Evolutionary conservation across 176 grass and related monocot species (phyloP), one percentile per base, ranked within the genome.

Genomic region (Hordeum marinum): DNA sequence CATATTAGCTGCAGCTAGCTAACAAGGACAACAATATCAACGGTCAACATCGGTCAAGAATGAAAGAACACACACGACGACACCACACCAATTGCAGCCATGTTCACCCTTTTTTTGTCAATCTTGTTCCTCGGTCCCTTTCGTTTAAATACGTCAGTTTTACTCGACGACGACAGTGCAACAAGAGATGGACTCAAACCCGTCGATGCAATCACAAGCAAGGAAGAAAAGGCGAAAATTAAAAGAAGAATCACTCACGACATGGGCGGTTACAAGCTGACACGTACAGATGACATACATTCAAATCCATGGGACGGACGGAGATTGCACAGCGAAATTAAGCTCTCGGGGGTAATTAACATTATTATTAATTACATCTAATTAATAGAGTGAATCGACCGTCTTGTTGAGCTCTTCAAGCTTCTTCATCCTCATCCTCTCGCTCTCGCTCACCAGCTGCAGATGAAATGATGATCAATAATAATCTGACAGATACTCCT

Each of bases 341-440:
- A 39, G 73, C 43, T 68, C 69, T 37, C 29, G 37, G 21, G 10
- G 40, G 52, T 18, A 42, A 60, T 67, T 75, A 86, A 80, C 76
- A 67, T 57, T 40, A 20, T 43, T 41, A 63, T 46, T 14, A n/a
- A 14, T 46, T 73, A n/a, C 14, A 13, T 12, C 85, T 87, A 98
- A 84, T 92, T 86, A 99, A 85, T 93, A 87, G 76, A 99, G 90
- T 4, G 96, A 86, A 43, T 99, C 94, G 4, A 99, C 85, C 4
- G 94, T 94, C 89, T 94, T 99, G 84, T 89, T 92, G 71, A 99
- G 84, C 85, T 99, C 96, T 73, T 96, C 96, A 18, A 99, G 92
- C 90, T 96, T 99, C 88, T 89, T 99, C 96, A 99, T 99, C 71
- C 96, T 88, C 84, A 94, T 82, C 84, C 92, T 91, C 86, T 99